Evolutionary conservation across 352 stramenopile species (phyloP).

Genomic region (Peronospora farinosa): DNA sequence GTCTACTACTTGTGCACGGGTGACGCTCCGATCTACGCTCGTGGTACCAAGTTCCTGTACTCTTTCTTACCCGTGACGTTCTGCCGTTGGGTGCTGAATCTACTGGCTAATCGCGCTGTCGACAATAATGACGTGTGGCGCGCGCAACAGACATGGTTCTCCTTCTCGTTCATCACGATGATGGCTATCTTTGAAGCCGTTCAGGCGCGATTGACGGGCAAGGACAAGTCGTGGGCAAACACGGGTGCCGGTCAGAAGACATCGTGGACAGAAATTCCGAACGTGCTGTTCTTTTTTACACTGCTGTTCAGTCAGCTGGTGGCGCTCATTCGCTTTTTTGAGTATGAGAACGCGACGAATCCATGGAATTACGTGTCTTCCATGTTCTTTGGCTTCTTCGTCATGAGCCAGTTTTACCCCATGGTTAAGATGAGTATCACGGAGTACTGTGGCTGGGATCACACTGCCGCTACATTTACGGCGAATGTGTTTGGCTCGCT

Average conservation of each 20-base stretch:
- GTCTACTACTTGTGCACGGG: slow-evolving; percentile 85
- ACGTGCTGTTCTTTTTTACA: slow-evolving; percentile 86
- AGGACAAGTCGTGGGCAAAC: slow-evolving; percentile 86
- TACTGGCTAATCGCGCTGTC: slow-evolving; percentile 79
- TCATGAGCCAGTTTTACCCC: slow-evolving; percentile 83
- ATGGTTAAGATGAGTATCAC: slow-evolving; percentile 91
- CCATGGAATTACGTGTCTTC: slow-evolving; percentile 87
- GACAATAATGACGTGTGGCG: slow-evolving; percentile 88
- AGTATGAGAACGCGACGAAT: slow-evolving; percentile 85
- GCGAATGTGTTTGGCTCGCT: slow-evolving; percentile 82
- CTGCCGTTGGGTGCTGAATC: slow-evolving; percentile 70
- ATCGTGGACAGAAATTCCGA: slow-evolving; percentile 84
- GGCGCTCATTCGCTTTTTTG: slow-evolving; percentile 78
- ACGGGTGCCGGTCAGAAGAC: slow-evolving; percentile 86
- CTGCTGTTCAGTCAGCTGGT: slow-evolving; percentile 67
- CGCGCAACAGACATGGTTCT: slow-evolving; percentile 87
- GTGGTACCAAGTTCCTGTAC: slow-evolving; percentile 76
- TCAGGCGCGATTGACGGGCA: slow-evolving; percentile 70
- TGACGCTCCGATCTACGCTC: slow-evolving; percentile 80
- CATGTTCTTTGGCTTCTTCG: slow-evolving; percentile 85
- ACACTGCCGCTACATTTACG: slow-evolving; percentile 77
- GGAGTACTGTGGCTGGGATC: slow-evolving; percentile 86
- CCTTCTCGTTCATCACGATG: slow-evolving; percentile 86
- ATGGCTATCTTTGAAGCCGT: slow-evolving; percentile 79
- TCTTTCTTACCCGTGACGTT: slow-evolving; percentile 84